Evolutionary conservation across 768 basidiomycete species (phyloP).

Genomic region (Hypsizygus marmoreus): DNA sequence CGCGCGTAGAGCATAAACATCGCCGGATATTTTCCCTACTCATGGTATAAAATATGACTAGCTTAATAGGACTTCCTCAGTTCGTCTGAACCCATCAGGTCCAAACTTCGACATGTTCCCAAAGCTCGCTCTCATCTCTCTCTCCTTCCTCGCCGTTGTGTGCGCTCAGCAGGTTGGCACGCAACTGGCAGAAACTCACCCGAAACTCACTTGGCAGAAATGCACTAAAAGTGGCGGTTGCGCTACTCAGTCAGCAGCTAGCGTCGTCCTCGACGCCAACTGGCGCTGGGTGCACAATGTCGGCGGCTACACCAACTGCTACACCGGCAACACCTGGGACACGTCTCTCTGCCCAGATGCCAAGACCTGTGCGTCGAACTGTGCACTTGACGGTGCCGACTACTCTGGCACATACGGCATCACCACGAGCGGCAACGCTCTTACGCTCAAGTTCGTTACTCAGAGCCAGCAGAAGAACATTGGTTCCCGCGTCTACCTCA

Average conservation of each 20-base stretch:
- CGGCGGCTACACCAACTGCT: slow-evolving; percentile 43
- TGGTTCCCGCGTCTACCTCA: slow-evolving; percentile 23
- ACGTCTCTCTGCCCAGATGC: slow-evolving; percentile 47
- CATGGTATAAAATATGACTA: not conserved
- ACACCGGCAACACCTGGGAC: slow-evolving; percentile 57
- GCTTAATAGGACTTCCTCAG: not conserved
- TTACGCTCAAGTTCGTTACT: slow-evolving; percentile 52
- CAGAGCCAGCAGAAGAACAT: slow-evolving; percentile 34
- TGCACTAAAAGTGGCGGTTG: slow-evolving; percentile 46
- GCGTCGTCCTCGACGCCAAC: slow-evolving; percentile 55
- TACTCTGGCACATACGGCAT: slow-evolving; percentile 53
- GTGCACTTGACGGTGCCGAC: slow-evolving; percentile 45
- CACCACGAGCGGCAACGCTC: slow-evolving; percentile 42
- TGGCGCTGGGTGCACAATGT: slow-evolving; percentile 61
- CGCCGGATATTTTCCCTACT: slow-evolving; percentile 6
- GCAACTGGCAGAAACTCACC: slow-evolving; percentile 45
- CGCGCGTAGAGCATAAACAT: not conserved
- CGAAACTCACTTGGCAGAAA: slow-evolving; percentile 42
- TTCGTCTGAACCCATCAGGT: slow-evolving; percentile 1
- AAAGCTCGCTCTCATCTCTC: slow-evolving; percentile 25
- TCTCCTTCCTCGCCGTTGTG: slow-evolving; percentile 33
- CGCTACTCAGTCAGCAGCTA: slow-evolving; percentile 30
- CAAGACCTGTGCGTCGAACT: slow-evolving; percentile 45
- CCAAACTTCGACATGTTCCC: slow-evolving; percentile 20
- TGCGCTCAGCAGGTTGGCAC: slow-evolving; percentile 49